Evolutionary conservation across 768 basidiomycete genomes (phyloP).

Genomic region (Lanmaoa rubissima): DNA sequence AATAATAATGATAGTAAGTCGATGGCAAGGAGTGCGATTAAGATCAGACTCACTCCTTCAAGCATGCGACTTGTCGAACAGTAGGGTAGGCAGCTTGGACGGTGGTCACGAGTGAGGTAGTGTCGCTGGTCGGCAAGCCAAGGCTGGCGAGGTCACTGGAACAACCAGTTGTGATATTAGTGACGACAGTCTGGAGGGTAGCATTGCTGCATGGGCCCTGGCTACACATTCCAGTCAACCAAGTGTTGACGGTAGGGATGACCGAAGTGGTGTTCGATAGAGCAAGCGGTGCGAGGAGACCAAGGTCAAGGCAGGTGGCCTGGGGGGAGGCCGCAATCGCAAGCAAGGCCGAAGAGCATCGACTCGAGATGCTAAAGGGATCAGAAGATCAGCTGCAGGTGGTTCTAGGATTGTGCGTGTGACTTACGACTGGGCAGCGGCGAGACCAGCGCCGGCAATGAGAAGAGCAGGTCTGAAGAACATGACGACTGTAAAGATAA

Average conservation of each 20-base stretch:
- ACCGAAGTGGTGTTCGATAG: slow-evolving; percentile 33
- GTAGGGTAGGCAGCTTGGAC: slow-evolving; percentile 59
- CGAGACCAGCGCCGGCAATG: slow-evolving; percentile 34
- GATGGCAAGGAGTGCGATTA: background rate
- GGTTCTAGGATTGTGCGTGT: background rate
- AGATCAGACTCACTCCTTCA: slow-evolving; percentile 55
- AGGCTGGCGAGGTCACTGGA: slow-evolving; percentile 35
- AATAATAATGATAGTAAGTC: slow-evolving; percentile 2
- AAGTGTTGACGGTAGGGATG: slow-evolving; percentile 49
- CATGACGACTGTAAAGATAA: slow-evolving; percentile 18
- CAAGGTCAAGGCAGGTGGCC: slow-evolving; percentile 42
- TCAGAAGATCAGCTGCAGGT: background rate
- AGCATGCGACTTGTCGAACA: slow-evolving; percentile 53
- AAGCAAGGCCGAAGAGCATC: slow-evolving; percentile 49
- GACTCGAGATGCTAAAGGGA: slow-evolving; percentile 14
- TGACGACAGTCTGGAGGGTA: slow-evolving; percentile 53
- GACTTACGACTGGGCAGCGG: slow-evolving; percentile 46
- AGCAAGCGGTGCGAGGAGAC: slow-evolving; percentile 30
- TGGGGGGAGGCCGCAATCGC: slow-evolving; percentile 38
- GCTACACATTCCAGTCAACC: slow-evolving; percentile 59
- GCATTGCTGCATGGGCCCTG: slow-evolving; percentile 54
- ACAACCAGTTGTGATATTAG: slow-evolving; percentile 55
- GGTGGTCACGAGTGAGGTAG: slow-evolving; percentile 29
- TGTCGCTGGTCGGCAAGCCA: slow-evolving; percentile 19
- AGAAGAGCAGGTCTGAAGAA: slow-evolving; percentile 26